phyloP scores from a whole-genome alignment of 768 basidiomycete genomes.

The Lanmaoa pseudosensibilis region DNA sequence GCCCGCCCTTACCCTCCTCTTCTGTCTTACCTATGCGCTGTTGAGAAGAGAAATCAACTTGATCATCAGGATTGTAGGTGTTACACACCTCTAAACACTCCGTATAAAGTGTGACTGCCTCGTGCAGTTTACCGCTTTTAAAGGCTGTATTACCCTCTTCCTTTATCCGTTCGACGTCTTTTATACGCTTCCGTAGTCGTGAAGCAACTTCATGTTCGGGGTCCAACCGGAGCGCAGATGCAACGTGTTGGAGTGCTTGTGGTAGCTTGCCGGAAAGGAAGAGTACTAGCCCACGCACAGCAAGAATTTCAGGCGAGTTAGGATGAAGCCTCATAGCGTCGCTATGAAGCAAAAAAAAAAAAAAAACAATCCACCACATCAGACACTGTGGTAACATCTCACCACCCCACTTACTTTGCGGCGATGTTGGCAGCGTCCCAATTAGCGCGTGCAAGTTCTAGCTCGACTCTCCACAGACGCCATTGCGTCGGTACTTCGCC shows the following conservation, averaged over 20 bases:
- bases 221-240: constrained; percentile 72
- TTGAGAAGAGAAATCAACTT: constrained; percentile 1
- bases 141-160: constrained; percentile 83
- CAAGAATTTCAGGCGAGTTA: constrained; percentile 77
- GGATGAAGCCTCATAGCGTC: constrained; percentile 71
- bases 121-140: constrained; percentile 55
- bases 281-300: constrained; percentile 75
- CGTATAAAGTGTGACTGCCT: constrained; percentile 68
- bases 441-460: constrained; percentile 68
- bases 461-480: constrained; percentile 76
- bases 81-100: constrained; percentile 65
- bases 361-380: not conserved
- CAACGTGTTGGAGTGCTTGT: constrained; percentile 68
- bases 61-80: not conserved
- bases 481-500: constrained; percentile 76
- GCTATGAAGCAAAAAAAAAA: constrained; percentile 36
- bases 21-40: constrained; percentile 67
- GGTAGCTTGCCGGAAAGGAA: constrained; percentile 72
- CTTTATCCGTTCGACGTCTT: constrained; percentile 78
- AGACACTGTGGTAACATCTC: not conserved
- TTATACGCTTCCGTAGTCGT: constrained; percentile 72
- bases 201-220: constrained; percentile 73
- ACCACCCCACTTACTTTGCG: constrained; percentile 59
- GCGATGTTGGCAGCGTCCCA: constrained; percentile 73
- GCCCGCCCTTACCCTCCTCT: constrained; percentile 77